Base-by-base conservation (phyloP, 2,329 filamentous ascomycete species). In the Penicillium digitatum region DNA sequence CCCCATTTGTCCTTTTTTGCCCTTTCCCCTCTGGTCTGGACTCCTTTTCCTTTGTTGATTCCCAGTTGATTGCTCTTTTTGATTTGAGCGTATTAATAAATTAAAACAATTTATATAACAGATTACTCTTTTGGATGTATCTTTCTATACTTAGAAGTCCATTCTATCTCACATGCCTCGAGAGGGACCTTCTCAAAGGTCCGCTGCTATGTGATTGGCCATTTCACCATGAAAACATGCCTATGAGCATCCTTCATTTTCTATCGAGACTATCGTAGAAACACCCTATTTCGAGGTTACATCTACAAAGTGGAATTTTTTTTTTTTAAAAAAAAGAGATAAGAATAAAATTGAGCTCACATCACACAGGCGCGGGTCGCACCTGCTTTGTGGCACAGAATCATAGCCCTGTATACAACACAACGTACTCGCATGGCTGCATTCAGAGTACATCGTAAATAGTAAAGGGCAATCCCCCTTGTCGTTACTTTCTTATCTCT, bases 11-110 rank as follows among this genome's bases (percentile, higher is more conserved):
- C 48, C 2, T 50, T 43, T 49, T 50, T 43, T 44, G 37, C 48
- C 48, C 37, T 44, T 49, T 31, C 51, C 51, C 51, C 45, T 54
- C 51, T 24, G 51, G 44, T 48, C 44, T 54, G 44, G 51, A 34
- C 44, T 53, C 16, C 42, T 16, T 38, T 48, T 26, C 32, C 44
- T 42, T 53, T 53, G 43, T 42, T 39, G 34, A 39, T 38, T 42
- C 1, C 22, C 16, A 16, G 3, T 12, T 1, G 1, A 45, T n/a
- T 14, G 14, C 40, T 34, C 20, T 34, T 11, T 5, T 46, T 4
- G 14, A 38, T 10, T 29, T 29, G 14, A 20, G 24, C 24, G 6
- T 3, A 26, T 26, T 26, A 26, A 35, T 2, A 35, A 27, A 3
- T 24, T 4, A 0, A 1, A 3, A 22, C 7, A 2, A 31, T n/a